Base-by-base conservation (phyloP, 495 filamentous ascomycete species). In the Neurospora sp. region DNA sequence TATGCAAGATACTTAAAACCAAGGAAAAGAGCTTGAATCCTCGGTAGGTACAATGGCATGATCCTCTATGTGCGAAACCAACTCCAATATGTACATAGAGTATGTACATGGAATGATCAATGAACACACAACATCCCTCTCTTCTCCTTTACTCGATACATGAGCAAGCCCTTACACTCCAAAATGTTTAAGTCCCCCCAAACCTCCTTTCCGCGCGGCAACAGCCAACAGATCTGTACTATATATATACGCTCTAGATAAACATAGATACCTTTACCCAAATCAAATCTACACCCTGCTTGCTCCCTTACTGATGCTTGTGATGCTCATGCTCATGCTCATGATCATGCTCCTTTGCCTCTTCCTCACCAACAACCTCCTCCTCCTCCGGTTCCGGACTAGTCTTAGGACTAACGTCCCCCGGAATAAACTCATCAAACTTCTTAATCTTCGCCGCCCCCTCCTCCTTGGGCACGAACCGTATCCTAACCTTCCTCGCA, bases 351-450 rank as follows among this genome's bases (percentile, higher is more conserved):
- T 86, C 81, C 73, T 88, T 79, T 31, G 80, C 77, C 42, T 83
- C 76, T 10, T 17, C 53, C 27, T 65, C 53, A 35, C 14, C 27
- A 35, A 35, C 27, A 1, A 17, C 53, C 75, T 82, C 69, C 69
- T 86, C 82, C 31, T 86, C 83, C 74, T 92, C 89, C 20, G 89
- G 87, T 80, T 96, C 93, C 0, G 90, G 90, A 72, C 86, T 91
- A 8, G 83, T 84, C 76, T 85, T 83, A 4, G 87, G 84, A 73
- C 87, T 90, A 6, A 90, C 84, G 75, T 92, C 88, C 7, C 86
- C 84, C 3, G 86, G 79, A 70, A 97, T 93, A 75, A 97, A 97
- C 79, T 96, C 93, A 77, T 95, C 91, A 31, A 89, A 86, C 74
- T 91, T 89, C 69, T 86, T 84, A 17, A 91, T 89, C 69, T 86